These are phyloP conservation scores for Alternaria ventricosa DNA, from an alignment of 2,329 filamentous ascomycete species.

Conservation along the genomic window DNA sequence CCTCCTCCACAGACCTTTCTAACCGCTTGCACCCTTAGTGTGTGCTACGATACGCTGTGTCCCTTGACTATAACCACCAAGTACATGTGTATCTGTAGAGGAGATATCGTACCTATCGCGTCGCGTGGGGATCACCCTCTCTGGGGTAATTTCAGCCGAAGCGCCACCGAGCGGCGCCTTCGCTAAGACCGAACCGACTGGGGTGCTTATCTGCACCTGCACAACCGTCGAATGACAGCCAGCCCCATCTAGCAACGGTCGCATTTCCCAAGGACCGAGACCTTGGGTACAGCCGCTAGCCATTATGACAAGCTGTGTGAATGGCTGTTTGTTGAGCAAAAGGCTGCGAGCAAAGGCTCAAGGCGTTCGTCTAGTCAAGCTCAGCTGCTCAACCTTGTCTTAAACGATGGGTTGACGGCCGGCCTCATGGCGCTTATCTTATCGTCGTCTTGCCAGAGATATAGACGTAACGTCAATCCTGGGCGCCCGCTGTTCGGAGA, in stretches of 20 bases:
- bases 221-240: slow-evolving; percentile 6
- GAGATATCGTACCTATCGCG: neutral
- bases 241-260: neutral
- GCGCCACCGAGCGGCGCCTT: slow-evolving; percentile 4
- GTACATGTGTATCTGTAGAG: neutral
- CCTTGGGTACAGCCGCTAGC: neutral
- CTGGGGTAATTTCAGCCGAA: slow-evolving; percentile 6
- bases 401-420: neutral
- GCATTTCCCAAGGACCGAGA: slow-evolving; percentile 1
- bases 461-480: neutral
- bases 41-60: neutral
- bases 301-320: neutral
- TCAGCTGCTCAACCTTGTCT: neutral
- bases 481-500: slow-evolving; percentile 1
- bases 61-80: no score
- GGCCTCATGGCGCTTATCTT: slow-evolving; percentile 5
- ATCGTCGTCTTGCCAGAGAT: slow-evolving; percentile 1
- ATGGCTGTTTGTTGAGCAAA: neutral
- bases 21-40: neutral
- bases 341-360: neutral
- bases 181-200: slow-evolving; percentile 1
- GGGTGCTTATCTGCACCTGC: slow-evolving; percentile 15
- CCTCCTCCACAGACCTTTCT: neutral
- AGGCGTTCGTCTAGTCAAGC: neutral
- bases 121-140: slow-evolving; percentile 4